Conservation (phyloP, 139 green algal species). For the Pleodorina starrii region DNA sequence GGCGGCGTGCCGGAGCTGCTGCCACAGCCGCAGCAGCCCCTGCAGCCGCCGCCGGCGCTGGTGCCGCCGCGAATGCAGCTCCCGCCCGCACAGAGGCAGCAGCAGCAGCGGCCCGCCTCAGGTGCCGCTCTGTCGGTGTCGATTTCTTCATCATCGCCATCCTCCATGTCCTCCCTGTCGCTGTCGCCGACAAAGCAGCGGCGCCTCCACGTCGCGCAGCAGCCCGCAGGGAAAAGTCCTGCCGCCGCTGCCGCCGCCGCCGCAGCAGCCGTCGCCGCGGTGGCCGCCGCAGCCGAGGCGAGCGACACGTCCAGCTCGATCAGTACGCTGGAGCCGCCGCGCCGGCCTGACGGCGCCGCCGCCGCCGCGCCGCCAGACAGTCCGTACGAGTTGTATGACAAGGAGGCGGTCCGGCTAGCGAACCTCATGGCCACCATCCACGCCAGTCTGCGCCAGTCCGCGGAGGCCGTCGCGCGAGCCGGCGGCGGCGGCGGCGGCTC, state of each 20-base stretch:
- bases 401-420: background rate
- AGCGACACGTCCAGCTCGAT: background rate
- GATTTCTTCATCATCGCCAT: background rate
- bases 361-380: background rate
- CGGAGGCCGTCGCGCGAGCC: background rate
- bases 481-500: too few species aligned
- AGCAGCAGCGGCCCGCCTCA: background rate
- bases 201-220: background rate
- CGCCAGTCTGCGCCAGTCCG: slow-evolving; percentile 19
- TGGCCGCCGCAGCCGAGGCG: background rate
- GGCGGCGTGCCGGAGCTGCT: background rate
- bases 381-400: slow-evolving; percentile 47
- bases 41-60: background rate
- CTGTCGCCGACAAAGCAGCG: background rate
- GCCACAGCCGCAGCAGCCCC: background rate
- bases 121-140: background rate
- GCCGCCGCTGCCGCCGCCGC: background rate
- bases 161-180: background rate
- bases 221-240: background rate
- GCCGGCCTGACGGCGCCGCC: background rate
- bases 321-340: background rate
- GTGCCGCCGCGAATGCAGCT: background rate
- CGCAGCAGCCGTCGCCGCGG: background rate
- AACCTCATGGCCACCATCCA: slow-evolving; percentile 34
- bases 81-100: background rate